These are phyloP conservation scores for Hanseniaspora pseudoguilliermondii DNA, from an alignment of 805 yeast species.

Conservation along the genomic window DNA sequence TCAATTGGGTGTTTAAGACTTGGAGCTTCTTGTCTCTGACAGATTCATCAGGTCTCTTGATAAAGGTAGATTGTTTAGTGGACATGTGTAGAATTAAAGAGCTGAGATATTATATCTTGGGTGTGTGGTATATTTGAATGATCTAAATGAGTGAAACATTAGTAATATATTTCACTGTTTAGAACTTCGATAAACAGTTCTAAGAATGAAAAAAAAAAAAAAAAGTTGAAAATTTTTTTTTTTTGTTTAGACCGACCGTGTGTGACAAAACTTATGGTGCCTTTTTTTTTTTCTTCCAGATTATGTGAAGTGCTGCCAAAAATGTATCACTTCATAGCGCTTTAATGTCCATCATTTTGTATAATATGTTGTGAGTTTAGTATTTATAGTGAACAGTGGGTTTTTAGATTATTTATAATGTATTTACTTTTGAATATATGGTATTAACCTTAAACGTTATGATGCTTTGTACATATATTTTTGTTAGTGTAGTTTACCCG, in stretches of 20 bases:
- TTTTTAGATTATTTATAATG: no score
- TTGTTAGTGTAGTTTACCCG: no score
- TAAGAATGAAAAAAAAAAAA: not conserved
- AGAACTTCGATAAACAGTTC: not conserved
- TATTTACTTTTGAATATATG: no score
- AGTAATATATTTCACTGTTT: not conserved
- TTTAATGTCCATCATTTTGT: not conserved
- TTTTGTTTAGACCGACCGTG: no score
- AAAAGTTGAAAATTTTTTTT: not conserved
- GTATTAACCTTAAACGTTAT: no score
- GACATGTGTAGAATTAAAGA: not conserved
- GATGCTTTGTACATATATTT: no score
- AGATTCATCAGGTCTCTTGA: slow-evolving; percentile 64
- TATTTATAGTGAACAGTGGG: no score
- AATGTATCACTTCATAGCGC: not conserved
- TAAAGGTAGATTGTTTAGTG: slow-evolving; percentile 26
- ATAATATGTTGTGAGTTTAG: no score
- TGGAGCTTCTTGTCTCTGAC: slow-evolving; percentile 48
- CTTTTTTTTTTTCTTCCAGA: no score
- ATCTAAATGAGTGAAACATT: not conserved
- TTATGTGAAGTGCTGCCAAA: not conserved
- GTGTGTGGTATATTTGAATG: not conserved
- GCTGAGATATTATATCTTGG: not conserved
- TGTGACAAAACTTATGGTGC: no score
- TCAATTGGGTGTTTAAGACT: slow-evolving; percentile 46